Evolutionary conservation across 2,329 filamentous ascomycete species (phyloP).

Genomic region (Bipolaris gigantea): DNA sequence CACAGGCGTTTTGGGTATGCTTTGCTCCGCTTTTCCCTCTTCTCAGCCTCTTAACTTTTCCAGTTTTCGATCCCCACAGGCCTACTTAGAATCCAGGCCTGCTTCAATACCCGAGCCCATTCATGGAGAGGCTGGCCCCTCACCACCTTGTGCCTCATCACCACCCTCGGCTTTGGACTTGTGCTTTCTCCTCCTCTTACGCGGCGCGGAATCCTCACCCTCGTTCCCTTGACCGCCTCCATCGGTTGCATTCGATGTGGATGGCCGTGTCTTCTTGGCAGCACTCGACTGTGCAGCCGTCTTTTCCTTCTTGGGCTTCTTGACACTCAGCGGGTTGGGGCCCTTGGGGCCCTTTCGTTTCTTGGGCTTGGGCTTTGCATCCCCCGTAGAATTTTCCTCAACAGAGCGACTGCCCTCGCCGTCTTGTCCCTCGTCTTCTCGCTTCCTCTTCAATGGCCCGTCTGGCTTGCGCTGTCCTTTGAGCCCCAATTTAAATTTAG

Average conservation of each 20-base stretch:
- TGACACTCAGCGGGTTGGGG: conserved; percentile 71
- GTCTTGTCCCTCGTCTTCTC: conserved; percentile 52
- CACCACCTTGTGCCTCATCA: conserved; percentile 16
- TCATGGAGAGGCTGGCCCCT: conserved; percentile 28
- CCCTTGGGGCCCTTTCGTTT: conserved; percentile 64
- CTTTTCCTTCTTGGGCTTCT: conserved; percentile 64
- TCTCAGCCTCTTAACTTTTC: background rate
- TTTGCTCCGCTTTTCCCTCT: background rate
- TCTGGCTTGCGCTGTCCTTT: conserved; percentile 49
- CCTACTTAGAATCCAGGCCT: background rate
- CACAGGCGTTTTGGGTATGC: background rate
- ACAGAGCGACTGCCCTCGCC: conserved; percentile 20
- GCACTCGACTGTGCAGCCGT: conserved; percentile 9
- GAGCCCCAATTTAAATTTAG: conserved; percentile 73
- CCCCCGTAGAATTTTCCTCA: conserved; percentile 24
- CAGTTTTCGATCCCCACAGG: conserved; percentile 16
- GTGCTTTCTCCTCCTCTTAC: conserved; percentile 46
- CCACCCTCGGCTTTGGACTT: conserved; percentile 40
- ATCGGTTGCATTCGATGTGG: conserved; percentile 14
- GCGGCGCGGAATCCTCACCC: conserved; percentile 32
- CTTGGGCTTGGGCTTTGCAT: conserved; percentile 50
- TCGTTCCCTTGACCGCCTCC: conserved; percentile 11
- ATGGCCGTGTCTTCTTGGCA: conserved; percentile 20
- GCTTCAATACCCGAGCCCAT: background rate
- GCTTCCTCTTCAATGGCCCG: conserved; percentile 41